Conservation (phyloP, 1,284 basidiomycete genomes). For the Cronartium quercuum region DNA sequence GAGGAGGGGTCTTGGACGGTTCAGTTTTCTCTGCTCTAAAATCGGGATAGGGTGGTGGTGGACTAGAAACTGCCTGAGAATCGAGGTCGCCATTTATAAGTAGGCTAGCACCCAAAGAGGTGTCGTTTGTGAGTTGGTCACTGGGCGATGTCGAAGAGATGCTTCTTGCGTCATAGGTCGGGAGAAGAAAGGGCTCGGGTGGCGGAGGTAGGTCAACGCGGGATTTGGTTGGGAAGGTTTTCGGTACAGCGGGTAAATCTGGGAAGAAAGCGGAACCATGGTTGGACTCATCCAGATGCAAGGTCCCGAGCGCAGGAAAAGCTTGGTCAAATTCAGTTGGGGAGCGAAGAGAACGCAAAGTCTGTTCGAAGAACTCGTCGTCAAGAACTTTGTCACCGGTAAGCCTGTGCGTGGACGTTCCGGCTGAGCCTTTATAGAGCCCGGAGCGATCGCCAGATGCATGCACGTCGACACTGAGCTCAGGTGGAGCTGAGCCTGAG, state of each 20-base stretch:
- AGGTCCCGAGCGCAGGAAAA: constrained; percentile 16
- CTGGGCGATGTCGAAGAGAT: neutral
- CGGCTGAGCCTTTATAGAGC: neutral
- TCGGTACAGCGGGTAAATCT: constrained; percentile 16
- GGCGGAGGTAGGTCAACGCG: constrained; percentile 11
- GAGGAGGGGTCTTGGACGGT: neutral
- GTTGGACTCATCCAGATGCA: neutral
- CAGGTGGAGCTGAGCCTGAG: constrained; percentile 36
- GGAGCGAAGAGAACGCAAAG: constrained; percentile 6
- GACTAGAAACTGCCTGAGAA: neutral
- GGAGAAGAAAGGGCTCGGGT: constrained; percentile 26
- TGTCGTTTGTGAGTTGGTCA: constrained; percentile 18
- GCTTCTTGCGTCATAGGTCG: neutral
- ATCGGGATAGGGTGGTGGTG: constrained; percentile 28
- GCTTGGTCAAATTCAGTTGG: constrained; percentile 33
- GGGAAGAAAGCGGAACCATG: constrained; percentile 5
- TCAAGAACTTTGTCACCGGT: neutral
- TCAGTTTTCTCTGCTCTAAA: constrained; percentile 10
- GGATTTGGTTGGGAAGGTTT: neutral
- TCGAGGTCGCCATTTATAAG: neutral
- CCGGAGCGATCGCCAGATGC: neutral
- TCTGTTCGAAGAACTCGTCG: neutral
- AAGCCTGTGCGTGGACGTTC: neutral
- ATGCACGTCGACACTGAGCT: constrained; percentile 2
- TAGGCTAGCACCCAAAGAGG: constrained; percentile 16